Conservation (phyloP, 768 basidiomycete genomes). For the Gloeophyllum trabeum region DNA sequence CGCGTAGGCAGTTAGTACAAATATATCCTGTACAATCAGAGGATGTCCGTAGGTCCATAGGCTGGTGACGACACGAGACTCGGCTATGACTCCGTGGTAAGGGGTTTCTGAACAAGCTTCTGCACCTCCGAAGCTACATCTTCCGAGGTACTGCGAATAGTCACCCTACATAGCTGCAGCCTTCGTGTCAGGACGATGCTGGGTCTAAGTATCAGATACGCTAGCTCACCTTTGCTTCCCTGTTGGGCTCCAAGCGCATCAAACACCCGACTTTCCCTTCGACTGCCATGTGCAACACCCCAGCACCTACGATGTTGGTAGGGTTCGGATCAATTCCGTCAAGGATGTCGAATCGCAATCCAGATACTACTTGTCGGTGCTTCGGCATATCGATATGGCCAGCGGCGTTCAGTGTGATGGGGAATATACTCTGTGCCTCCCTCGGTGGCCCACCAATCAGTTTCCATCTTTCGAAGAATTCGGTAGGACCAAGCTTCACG, state of each 20-base stretch:
- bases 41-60: background rate
- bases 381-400: slow-evolving; percentile 69
- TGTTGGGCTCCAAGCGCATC: slow-evolving; percentile 87
- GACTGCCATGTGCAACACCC: slow-evolving; percentile 85
- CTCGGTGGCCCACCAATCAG: slow-evolving; percentile 92
- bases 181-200: background rate
- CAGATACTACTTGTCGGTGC: slow-evolving; percentile 67
- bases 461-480: slow-evolving; percentile 99
- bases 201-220: slow-evolving; percentile 2
- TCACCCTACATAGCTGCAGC: slow-evolving; percentile 83
- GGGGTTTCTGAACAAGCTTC: slow-evolving; percentile 30
- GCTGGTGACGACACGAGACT: background rate
- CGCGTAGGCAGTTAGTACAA: background rate
- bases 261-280: slow-evolving; percentile 96
- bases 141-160: slow-evolving; percentile 92
- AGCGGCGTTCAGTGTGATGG: slow-evolving; percentile 51
- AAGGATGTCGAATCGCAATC: slow-evolving; percentile 67
- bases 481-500: slow-evolving; percentile 68
- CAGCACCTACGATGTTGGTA: slow-evolving; percentile 90
- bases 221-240: slow-evolving; percentile 76
- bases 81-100: slow-evolving; percentile 11
- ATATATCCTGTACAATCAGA: background rate
- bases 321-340: slow-evolving; percentile 88
- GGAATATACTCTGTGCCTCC: slow-evolving; percentile 83
- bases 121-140: slow-evolving; percentile 69